phyloP scores from a whole-genome alignment of 768 basidiomycete species.

The Leccinum variicolor region DNA sequence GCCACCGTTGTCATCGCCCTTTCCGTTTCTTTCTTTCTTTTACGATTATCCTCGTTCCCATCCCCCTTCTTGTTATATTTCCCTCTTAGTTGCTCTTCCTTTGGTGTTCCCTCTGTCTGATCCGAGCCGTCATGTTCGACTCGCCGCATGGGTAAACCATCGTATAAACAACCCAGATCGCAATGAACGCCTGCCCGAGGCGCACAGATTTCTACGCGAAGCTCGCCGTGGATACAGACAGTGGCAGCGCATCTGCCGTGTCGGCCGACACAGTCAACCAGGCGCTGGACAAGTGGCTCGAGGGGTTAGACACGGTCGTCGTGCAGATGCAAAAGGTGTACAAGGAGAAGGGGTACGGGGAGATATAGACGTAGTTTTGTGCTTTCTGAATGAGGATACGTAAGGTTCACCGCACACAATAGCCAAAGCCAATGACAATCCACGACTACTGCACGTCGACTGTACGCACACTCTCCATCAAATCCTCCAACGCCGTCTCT shows the following conservation, averaged over 20 bases:
- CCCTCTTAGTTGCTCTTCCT: not conserved
- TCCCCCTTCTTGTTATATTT: not conserved
- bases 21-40: not conserved
- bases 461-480: too few species aligned
- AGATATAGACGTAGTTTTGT: conserved; percentile 19
- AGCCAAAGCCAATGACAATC: too few species aligned
- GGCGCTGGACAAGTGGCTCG: conserved; percentile 60
- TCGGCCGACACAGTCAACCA: conserved; percentile 48
- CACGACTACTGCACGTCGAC: too few species aligned
- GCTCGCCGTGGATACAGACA: conserved; percentile 56
- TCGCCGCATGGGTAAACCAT: not conserved
- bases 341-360: conserved; percentile 51
- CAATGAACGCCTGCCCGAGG: conserved; percentile 58
- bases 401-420: too few species aligned
- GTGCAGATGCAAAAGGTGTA: conserved; percentile 50
- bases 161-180: conserved; percentile 33
- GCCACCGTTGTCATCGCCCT: not conserved
- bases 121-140: not conserved
- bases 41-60: not conserved
- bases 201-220: conserved; percentile 60
- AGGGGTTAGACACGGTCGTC: conserved; percentile 52
- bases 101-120: too few species aligned
- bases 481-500: too few species aligned
- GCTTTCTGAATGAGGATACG: too few species aligned
- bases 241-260: conserved; percentile 39